Base-by-base conservation (phyloP, 306 rosid genomes). In the Lathyrus sativus region DNA sequence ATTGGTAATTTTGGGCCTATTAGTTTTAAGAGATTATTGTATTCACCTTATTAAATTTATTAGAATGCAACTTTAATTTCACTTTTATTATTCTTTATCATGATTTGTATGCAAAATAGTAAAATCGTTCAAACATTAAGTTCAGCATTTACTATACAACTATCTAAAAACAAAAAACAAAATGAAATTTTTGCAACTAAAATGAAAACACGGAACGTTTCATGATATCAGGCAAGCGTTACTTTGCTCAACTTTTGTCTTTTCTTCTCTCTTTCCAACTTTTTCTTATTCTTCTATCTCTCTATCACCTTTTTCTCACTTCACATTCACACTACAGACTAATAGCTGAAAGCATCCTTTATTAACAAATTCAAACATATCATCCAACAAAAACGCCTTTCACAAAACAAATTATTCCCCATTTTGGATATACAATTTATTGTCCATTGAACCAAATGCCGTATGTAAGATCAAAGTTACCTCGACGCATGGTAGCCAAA, bases 331-430 rank as follows among this genome's bases (percentile, higher is more conserved):
- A 77, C 67, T 54, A 57, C 58, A 43, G 22, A 54, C 67, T 35
- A 55, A 74, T 14, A 33, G 48, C 67, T 33, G 37, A 37, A 18
- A 28, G 50, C 50, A 33, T 42, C 54, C 4, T 35, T 41, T 38
- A 31, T 13, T 26, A 29, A 62, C 42, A 14, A 50, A 62, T 60
- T 12, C 55, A 60, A 42, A 61, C 9, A 0, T 17, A 38, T 41
- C n/a, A 67, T 26, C 65, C n/a, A 68, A 42, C 64, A 60, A 46
- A 74, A n/a, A 53, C 7, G 63, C 38, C 48, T 59, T 39, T 50
- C 68, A 22, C 33, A 7, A 45, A n/a, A 26, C 62, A 37, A 1
- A 17, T 31, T 7, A 31, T 53, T 49, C 29, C 65, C 8, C 13
- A 2, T 60, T 28, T 49, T 6, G 13, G 19, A 42, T 24, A 29